Evolutionary conservation across 176 grass and related monocot genomes (phyloP).

Genomic region (Phoenix roebelenii): DNA sequence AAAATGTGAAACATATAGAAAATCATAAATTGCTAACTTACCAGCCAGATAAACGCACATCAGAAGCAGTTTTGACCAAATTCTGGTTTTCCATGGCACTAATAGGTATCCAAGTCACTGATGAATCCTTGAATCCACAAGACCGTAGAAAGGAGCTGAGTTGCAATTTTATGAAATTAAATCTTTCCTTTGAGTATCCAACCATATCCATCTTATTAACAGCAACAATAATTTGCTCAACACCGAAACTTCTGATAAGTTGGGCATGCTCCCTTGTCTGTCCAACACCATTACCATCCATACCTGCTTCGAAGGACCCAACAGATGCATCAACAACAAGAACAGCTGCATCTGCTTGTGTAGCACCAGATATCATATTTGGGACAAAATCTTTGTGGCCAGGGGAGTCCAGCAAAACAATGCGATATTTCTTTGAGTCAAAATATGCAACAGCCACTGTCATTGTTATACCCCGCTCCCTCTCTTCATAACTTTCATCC

Average conservation of each 20-base stretch:
- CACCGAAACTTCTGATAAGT: conserved; percentile 88
- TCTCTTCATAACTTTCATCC: conserved; percentile 97
- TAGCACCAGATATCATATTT: conserved; percentile 97
- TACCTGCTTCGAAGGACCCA: conserved; percentile 94
- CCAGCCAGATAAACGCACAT: conserved; percentile 62
- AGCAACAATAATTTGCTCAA: conserved; percentile 85
- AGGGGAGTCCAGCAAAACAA: conserved; percentile 88
- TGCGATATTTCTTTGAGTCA: conserved; percentile 73
- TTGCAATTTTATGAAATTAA: conserved; percentile 68
- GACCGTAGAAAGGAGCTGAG: conserved; percentile 65
- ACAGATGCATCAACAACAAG: conserved; percentile 87
- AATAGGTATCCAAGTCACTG: conserved; percentile 79
- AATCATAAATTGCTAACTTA: conserved; percentile 26
- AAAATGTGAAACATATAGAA: not conserved
- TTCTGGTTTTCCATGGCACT: conserved; percentile 87
- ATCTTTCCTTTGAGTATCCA: conserved; percentile 82
- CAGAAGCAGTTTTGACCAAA: conserved; percentile 53
- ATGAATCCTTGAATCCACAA: conserved; percentile 75
- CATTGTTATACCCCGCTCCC: conserved; percentile 94
- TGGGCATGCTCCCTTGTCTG: conserved; percentile 96
- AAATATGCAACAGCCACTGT: conserved; percentile 89
- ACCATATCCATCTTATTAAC: conserved; percentile 95
- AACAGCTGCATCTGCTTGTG: conserved; percentile 92
- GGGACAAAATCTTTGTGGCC: conserved; percentile 98
- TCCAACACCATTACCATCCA: conserved; percentile 81